Evolutionary conservation across 495 filamentous ascomycete genomes (phyloP).

Genomic region (Aspergillus carlsbadensis): DNA sequence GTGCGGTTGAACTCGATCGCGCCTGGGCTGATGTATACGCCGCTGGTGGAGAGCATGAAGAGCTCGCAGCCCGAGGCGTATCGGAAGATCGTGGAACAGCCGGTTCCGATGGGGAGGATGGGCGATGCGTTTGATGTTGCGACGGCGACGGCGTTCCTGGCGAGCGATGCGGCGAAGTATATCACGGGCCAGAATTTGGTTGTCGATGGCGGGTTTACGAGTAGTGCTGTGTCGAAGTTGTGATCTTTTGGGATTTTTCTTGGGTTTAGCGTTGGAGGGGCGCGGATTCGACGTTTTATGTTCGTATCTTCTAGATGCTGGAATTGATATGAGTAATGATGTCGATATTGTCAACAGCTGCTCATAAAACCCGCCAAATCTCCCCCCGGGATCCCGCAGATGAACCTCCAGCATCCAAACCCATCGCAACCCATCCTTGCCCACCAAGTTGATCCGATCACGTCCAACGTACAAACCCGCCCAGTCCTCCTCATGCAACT

Average conservation of each 20-base stretch:
- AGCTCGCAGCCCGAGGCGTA: constrained; percentile 16
- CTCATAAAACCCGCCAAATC: too few relatives aligned
- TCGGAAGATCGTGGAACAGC: constrained; percentile 35
- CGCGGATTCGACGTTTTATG: too few relatives aligned
- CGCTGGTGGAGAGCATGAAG: constrained; percentile 23
- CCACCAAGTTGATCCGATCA: too few relatives aligned
- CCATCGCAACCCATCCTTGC: too few relatives aligned
- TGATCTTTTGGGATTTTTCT: too few relatives aligned
- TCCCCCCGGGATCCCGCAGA: too few relatives aligned
- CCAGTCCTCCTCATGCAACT: not conserved
- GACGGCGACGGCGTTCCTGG: constrained; percentile 50
- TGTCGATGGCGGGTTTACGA: constrained; percentile 52
- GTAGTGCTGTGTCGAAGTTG: not conserved
- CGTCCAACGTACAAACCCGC: too few relatives aligned
- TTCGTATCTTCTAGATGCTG: too few relatives aligned
- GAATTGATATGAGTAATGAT: too few relatives aligned
- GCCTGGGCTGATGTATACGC: constrained; percentile 48
- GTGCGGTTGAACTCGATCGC: constrained; percentile 49
- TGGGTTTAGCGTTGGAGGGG: too few relatives aligned
- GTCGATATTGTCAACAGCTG: too few relatives aligned
- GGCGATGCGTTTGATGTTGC: constrained; percentile 53
- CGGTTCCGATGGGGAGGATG: constrained; percentile 44
- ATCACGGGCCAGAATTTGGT: constrained; percentile 55
- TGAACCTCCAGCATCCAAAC: too few relatives aligned
- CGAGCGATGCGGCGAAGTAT: constrained; percentile 48